These are phyloP conservation scores for Sphenostylis stenocarpa DNA, from an alignment of 306 rosid genomes.

Conservation along the genomic window DNA sequence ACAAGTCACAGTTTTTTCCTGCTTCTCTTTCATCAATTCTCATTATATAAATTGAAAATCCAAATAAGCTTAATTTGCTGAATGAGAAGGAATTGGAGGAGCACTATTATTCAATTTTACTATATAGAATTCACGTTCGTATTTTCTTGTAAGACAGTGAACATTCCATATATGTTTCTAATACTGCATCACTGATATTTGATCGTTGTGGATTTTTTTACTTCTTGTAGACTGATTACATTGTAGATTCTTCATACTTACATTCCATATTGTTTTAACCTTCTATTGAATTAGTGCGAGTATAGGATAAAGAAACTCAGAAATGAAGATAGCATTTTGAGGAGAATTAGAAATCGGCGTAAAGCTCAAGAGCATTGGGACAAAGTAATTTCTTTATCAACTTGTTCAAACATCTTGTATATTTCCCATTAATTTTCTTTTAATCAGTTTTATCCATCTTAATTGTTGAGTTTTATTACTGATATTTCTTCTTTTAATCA, in stretches of 20 bases:
- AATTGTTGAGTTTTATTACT: slow-evolving; percentile 33
- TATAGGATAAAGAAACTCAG: slow-evolving; percentile 81
- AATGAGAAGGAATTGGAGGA: not conserved
- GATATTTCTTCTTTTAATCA: slow-evolving; percentile 36
- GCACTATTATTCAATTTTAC: not conserved
- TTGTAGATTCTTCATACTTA: slow-evolving; percentile 15
- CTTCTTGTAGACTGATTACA: not conserved
- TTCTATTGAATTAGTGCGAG: slow-evolving; percentile 59
- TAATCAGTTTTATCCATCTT: slow-evolving; percentile 11
- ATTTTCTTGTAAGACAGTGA: not conserved
- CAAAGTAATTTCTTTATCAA: slow-evolving; percentile 60
- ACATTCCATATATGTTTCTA: not conserved
- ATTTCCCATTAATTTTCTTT: slow-evolving; percentile 19
- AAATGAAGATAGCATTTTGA: slow-evolving; percentile 71
- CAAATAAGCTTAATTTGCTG: not conserved
- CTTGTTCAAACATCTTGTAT: slow-evolving; percentile 2
- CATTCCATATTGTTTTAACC: slow-evolving; percentile 23
- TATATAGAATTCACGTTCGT: not conserved
- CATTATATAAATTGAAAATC: not conserved
- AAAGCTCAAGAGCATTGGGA: slow-evolving; percentile 89
- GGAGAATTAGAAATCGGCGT: slow-evolving; percentile 64
- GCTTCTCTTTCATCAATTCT: not conserved
- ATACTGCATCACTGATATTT: not conserved
- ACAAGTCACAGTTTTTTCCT: not conserved
- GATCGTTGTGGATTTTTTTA: slow-evolving; percentile 9